A percentile compares a stretch with the other conserved stretches of the same genome.
phyloP scores from a whole-genome alignment of 1,139 yeast genomes.

The Kurtzmaniella natalensis region DNA sequence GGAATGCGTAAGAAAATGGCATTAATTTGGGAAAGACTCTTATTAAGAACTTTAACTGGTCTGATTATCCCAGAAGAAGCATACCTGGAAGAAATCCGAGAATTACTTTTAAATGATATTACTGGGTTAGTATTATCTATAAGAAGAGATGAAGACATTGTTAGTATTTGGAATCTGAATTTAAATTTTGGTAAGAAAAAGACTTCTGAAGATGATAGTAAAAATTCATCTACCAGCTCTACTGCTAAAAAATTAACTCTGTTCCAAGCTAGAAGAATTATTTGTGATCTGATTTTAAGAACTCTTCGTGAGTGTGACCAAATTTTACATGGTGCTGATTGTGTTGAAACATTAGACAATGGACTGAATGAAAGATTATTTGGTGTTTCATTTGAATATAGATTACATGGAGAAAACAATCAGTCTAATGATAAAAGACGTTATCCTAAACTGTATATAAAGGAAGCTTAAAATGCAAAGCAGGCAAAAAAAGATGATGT shows the following conservation, averaged over 20 bases:
- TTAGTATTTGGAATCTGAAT: conserved; percentile 53
- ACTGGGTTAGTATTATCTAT: conserved; percentile 51
- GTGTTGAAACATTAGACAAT: conserved; percentile 27
- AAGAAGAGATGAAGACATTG: conserved; percentile 47
- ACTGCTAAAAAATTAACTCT: conserved; percentile 31
- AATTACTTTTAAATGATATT: conserved; percentile 40
- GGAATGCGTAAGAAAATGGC: conserved; percentile 34
- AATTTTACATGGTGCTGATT: conserved; percentile 31
- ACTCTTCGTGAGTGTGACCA: conserved; percentile 47
- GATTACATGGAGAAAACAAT: conserved; percentile 40
- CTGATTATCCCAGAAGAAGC: conserved; percentile 34
- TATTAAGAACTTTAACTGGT: conserved; percentile 43
- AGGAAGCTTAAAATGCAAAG: too few species aligned
- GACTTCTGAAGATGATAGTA: conserved; percentile 14
- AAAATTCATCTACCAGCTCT: too few species aligned
- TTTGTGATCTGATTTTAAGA: conserved; percentile 45
- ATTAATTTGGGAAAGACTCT: conserved; percentile 51
- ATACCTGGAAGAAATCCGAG: conserved; percentile 27
- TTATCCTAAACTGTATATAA: conserved; percentile 3
- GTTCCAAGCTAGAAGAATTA: conserved; percentile 45
- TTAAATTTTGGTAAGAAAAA: conserved; percentile 29
- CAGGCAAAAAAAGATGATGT: too few species aligned
- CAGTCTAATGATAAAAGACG: conserved; percentile 9
- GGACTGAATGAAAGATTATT: conserved; percentile 39
- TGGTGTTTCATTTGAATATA: conserved; percentile 45